Evolutionary conservation across 768 basidiomycete genomes (phyloP), one percentile per base, ranked within the genome.

Genomic region (Cytidiella melzeri): DNA sequence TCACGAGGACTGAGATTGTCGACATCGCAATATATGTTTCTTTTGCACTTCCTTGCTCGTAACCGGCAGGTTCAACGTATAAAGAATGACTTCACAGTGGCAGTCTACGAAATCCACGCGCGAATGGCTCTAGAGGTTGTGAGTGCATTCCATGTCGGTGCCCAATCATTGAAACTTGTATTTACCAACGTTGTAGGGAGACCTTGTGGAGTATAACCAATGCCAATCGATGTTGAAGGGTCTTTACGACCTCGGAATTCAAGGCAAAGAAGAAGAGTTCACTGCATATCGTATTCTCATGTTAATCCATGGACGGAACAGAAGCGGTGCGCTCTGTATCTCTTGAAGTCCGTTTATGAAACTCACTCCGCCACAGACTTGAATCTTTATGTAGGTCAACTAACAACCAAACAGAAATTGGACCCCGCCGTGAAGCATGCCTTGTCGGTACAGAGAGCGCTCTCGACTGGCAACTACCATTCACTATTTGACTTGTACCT

Each of bases 131-230:
- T 99, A 36, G 91, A 94, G 77, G 84, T 81, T 59, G 92, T 92
- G 67, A 50, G 81, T 68, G 24, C 3, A 15, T 52, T 39, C 51
- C 27, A 44, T 37, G 23, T 47, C 7, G 26, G 30, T 52, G 39
- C n/a, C 23, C 15, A 28, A 20, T 18, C 11, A n/a, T 34, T 34
- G 7, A 34, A 7, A 2, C 24, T 28, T 6, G 12, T 41, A 26
- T 47, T 50, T 28, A 45, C 53, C n/a, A 34, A 42, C 39, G 36
- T 37, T 50, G 12, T 67, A 99, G 95, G 81, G 76, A 61, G 96
- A 99, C 67, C 88, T 99, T 77, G 93, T 96, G 56, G 96, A 99
- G 78, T 98, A 95, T 65, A 98, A 96, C 67, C 90, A 94, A 67
- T 99, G 96, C 69, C 93, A 97, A 67, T 87, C 87, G 25, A 87